Evolutionary conservation across 108 stramenopile species (phyloP), one percentile per base, ranked within the genome.

Genomic region (Conticribra weissflogii): DNA sequence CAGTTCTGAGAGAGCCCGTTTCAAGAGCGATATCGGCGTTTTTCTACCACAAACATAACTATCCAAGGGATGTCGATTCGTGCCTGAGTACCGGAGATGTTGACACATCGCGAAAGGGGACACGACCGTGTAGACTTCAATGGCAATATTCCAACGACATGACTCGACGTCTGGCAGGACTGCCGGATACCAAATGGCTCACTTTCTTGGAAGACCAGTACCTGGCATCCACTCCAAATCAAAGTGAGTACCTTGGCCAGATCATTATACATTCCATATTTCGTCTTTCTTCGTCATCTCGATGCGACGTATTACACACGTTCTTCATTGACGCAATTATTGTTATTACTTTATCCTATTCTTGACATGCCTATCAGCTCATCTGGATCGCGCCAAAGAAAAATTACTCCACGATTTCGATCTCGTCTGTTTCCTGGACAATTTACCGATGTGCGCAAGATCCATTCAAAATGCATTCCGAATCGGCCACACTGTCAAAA

Each of bases 71-170:
- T 34, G 57, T 21, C 16, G 30, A 31, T 3, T 34, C 7, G 3
- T 33, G 17, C 12, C 17, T 16, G 31, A 14, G 36, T 59, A 32
- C 14, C 3, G 29, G 3, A 55, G 15, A 28, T 9, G 14, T 27
- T 15, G 54, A 55, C 3, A 28, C 25, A 55, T 28, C 7, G 29
- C 24, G 15, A 3, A 4, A 3, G 18, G 5, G 15, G 9, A n/a
- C n/a, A n/a, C n/a, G n/a, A n/a, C n/a, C n/a, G n/a, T 21, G 19
- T 16, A 12, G 3, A 8, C 50, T 22, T 4, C 4, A n/a, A 4
- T 59, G 57, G 57, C 57, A 59, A 34, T 59, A 59, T 18, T 32
- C 57, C 8, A 59, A 59, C 19, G 57, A 59, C 23, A 59, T 59
- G 57, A 59, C 57, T 8, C 3, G 57, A 18, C 57, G 57, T 16